Percentiles rank a stretch among this genome's conserved stretches.
These are phyloP conservation scores for Daedaleopsis nitida DNA, from an alignment of 768 basidiomycete genomes.

Conservation along the genomic window DNA sequence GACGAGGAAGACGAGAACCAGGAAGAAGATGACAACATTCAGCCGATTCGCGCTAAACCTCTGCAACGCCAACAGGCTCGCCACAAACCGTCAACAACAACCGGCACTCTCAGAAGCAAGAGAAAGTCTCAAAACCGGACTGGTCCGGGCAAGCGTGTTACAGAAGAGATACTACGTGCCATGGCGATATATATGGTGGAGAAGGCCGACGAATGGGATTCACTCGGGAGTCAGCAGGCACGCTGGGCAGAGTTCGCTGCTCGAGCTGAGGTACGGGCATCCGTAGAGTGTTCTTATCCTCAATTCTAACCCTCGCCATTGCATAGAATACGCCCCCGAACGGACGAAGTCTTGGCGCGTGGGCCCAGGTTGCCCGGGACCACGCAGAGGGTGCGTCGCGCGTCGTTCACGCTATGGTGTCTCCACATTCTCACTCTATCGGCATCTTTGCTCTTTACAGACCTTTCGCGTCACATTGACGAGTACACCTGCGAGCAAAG, in stretches of 20 bases:
- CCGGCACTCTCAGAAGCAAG: not conserved
- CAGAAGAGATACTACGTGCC: not conserved
- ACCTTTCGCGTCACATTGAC: too few species aligned
- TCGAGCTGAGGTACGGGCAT: not conserved
- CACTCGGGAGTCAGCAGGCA: not conserved
- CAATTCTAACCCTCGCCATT: not conserved
- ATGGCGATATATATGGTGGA: not conserved
- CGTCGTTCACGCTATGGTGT: too few species aligned
- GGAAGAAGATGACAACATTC: not conserved
- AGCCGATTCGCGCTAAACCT: not conserved
- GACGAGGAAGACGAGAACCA: not conserved
- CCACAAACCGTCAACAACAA: not conserved
- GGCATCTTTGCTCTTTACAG: too few species aligned
- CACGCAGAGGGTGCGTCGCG: too few species aligned
- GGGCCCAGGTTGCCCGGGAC: too few species aligned
- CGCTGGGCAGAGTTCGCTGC: not conserved
- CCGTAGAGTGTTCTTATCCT: not conserved
- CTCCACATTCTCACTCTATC: too few species aligned
- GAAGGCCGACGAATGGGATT: not conserved
- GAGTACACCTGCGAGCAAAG: too few species aligned
- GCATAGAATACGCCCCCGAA: not conserved
- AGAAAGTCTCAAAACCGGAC: not conserved
- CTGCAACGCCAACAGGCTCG: not conserved
- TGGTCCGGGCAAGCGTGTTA: not conserved
- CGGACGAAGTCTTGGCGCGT: not conserved